A percentile compares a stretch with the other conserved stretches of the same genome.
phyloP scores from a whole-genome alignment of 331 rosid species.

The Dryas integrifolia region DNA sequence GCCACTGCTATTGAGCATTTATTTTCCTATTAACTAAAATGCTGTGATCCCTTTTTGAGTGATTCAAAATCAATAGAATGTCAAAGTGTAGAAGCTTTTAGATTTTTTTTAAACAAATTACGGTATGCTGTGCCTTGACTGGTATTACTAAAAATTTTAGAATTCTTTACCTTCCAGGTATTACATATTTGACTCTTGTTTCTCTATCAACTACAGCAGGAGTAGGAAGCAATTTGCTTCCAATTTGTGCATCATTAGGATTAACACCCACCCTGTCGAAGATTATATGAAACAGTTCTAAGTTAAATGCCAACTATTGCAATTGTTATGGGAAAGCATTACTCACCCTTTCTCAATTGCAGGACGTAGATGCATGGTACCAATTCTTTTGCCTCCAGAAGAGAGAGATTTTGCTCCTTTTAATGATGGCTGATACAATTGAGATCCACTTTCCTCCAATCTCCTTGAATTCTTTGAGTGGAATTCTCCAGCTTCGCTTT shows the following conservation, averaged over 20 bases:
- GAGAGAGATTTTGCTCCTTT: constrained; percentile 36
- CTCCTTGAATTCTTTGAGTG: constrained; percentile 31
- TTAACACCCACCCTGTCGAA: constrained; percentile 42
- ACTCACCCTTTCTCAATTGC: constrained; percentile 44
- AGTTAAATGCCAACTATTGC: constrained; percentile 23
- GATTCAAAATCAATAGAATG: constrained; percentile 8
- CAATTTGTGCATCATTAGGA: constrained; percentile 39
- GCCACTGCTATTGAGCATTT: constrained; percentile 21
- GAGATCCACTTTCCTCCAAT: constrained; percentile 34
- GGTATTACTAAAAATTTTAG: constrained; percentile 29
- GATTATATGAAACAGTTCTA: constrained; percentile 23
- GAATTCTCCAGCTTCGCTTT: constrained; percentile 31
- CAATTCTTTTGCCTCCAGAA: constrained; percentile 34
- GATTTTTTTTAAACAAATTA: not conserved
- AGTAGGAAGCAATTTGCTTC: constrained; percentile 35
- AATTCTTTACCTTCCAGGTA: constrained; percentile 39
- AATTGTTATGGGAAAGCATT: constrained; percentile 23
- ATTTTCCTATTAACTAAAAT: not conserved
- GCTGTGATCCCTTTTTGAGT: not conserved
- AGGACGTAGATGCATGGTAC: constrained; percentile 34
- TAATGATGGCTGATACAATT: constrained; percentile 34
- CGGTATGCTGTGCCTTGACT: constrained; percentile 31
- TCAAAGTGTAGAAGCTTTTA: constrained; percentile 15
- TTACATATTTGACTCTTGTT: constrained; percentile 30
- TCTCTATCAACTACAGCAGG: constrained; percentile 36